Base-by-base conservation (phyloP, 2,329 filamentous ascomycete species). In the Fonsecaea monophora region DNA sequence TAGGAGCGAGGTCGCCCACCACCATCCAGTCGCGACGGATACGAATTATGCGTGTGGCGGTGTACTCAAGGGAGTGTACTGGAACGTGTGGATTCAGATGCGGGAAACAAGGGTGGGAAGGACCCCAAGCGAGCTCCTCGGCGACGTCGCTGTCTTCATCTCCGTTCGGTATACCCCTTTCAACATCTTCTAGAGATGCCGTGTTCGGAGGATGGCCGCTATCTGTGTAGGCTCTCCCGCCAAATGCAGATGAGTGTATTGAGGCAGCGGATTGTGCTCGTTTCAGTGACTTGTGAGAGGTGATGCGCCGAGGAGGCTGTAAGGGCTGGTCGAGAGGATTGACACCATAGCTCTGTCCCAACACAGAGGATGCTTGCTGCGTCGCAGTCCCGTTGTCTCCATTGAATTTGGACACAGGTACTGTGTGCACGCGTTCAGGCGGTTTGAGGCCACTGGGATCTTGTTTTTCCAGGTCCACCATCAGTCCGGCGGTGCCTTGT, bases 11-110 rank as follows among this genome's bases (percentile, higher is more conserved):
- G 78, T 99, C 95, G 40, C 94, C 95, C 68, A 89, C 87, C 35
- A 94, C 79, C 80, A 98, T 89, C 91, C 94, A 99, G 78, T 99
- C 95, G 50, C 95, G 87, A 65, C 90, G 89, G 69, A 99, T 90
- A 15, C 95, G 90, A 74, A 99, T 97, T 70, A 99, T 91, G 64
- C 94, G 90, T 1, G 95, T 99, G 6, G 84, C 88, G 54, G 84
- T 79, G 75, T 92, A 92, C 71, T 96, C 88, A 13, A 86, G 83
- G 7, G 92, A 96, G 64, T 89, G 84, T 10, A 91, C 76, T 0
- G 94, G 89, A 5, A 97, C 94, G 77, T 99, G 94, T 0, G 94
- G 91, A 75, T 98, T 98, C 45, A 92, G 82, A 75, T 98, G 95
- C 57, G 95, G 95, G 76, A 90, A 98, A 78, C 95, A 99, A 4